Conservation (phyloP, 116 monocot genomes). For the Posidonia oceanica region DNA sequence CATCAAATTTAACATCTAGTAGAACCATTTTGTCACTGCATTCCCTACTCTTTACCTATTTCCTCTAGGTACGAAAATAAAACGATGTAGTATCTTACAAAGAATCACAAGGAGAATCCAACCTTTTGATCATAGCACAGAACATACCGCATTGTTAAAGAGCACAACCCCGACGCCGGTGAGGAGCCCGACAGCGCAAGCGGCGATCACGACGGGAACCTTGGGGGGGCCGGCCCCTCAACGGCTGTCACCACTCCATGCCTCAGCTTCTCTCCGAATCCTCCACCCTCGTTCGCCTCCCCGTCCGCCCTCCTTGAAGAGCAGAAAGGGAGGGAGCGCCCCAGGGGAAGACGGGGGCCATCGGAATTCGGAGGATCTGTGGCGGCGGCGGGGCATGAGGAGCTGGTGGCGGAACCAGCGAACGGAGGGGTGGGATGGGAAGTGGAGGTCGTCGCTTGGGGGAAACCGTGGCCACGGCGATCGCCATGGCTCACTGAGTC, state of each 20-base stretch:
- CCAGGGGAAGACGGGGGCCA: no score
- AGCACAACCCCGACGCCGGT: slow-evolving; percentile 69
- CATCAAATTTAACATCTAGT: no score
- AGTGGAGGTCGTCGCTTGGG: neutral
- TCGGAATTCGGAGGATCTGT: no score
- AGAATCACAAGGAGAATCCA: neutral
- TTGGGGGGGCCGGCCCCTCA: slow-evolving; percentile 17
- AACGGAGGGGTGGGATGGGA: neutral
- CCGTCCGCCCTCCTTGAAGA: neutral
- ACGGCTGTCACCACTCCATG: slow-evolving; percentile 7
- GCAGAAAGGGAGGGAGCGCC: no score
- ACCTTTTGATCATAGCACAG: neutral
- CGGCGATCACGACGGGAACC: slow-evolving; percentile 48
- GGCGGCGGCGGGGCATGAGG: neutral
- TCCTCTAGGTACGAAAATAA: neutral
- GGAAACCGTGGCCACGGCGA: neutral
- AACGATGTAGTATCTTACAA: neutral
- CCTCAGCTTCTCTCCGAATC: neutral
- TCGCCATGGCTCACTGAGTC: neutral
- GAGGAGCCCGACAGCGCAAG: slow-evolving; percentile 76
- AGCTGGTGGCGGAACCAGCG: neutral
- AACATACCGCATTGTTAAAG: slow-evolving; percentile 53
- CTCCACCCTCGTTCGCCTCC: neutral
- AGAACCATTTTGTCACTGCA: no score
- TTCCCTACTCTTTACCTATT: no score